These are phyloP conservation scores for Microcos paniculata DNA, from an alignment of 345 rosid species.

Conservation along the genomic window DNA sequence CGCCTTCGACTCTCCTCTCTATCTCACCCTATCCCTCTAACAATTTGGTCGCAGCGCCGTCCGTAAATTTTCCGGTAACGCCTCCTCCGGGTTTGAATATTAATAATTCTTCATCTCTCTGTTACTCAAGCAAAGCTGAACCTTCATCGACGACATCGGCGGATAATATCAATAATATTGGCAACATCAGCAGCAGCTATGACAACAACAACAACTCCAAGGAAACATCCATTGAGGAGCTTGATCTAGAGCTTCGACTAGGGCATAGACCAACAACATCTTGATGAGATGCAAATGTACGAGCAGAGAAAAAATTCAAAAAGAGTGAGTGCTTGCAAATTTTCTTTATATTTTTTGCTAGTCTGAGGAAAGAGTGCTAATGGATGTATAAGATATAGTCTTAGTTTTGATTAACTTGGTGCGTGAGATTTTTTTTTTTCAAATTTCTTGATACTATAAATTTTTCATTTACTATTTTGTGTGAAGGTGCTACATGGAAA, in stretches of 20 bases:
- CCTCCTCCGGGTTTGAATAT: constrained; percentile 1
- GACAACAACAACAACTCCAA: constrained; percentile 21
- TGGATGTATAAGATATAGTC: constrained; percentile 9
- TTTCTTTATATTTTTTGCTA: constrained; percentile 9
- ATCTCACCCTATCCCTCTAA: constrained; percentile 37
- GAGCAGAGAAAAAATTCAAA: background rate
- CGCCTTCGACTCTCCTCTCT: constrained; percentile 55
- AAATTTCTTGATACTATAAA: constrained; percentile 12
- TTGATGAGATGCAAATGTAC: background rate
- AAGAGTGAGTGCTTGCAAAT: constrained; percentile 22
- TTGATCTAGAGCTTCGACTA: constrained; percentile 91
- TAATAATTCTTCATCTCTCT: constrained; percentile 24
- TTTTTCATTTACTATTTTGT: constrained; percentile 6
- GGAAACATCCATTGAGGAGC: constrained; percentile 50
- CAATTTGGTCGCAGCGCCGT: constrained; percentile 22
- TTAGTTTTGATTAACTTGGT: constrained; percentile 13
- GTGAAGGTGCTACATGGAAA: background rate
- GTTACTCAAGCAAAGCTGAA: constrained; percentile 26
- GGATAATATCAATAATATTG: background rate
- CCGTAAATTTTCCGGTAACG: constrained; percentile 17
- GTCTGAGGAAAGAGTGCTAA: constrained; percentile 1
- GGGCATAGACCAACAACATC: constrained; percentile 45
- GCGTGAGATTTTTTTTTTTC: constrained; percentile 11
- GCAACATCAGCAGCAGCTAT: background rate
- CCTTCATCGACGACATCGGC: constrained; percentile 7